Evolutionary conservation across 768 basidiomycete genomes (phyloP).

Genomic region (Leccinum subgranulosum): DNA sequence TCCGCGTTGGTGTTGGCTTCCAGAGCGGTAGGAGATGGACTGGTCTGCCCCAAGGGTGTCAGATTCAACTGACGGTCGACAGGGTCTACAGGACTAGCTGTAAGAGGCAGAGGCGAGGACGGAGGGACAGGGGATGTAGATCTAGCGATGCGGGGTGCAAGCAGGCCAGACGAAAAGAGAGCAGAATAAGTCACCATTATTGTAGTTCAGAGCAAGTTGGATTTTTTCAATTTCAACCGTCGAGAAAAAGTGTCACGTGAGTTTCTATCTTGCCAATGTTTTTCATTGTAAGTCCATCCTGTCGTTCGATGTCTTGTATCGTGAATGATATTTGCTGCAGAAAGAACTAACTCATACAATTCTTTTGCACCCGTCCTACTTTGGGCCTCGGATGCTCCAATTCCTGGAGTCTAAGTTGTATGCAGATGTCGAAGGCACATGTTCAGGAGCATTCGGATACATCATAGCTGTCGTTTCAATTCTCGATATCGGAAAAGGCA

Average conservation of each 20-base stretch:
- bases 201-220: constrained; percentile 10
- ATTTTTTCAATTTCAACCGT: too few relatives aligned
- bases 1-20: constrained; percentile 19
- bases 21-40: constrained; percentile 25
- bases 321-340: constrained; percentile 38
- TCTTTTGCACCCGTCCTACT: constrained; percentile 96
- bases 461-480: constrained; percentile 92
- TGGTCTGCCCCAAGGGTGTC: constrained; percentile 31
- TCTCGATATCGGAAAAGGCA: constrained; percentile 87
- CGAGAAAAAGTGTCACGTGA: background rate
- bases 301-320: background rate
- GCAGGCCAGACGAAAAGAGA: constrained; percentile 69
- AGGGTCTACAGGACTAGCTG: constrained; percentile 26
- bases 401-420: constrained; percentile 93
- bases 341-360: constrained; percentile 98
- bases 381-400: constrained; percentile 92
- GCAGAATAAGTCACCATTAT: constrained; percentile 52
- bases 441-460: constrained; percentile 92
- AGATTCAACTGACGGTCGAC: constrained; percentile 36
- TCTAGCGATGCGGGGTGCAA: constrained; percentile 43
- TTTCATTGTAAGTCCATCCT: constrained; percentile 57
- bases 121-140: constrained; percentile 24
- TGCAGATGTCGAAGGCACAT: constrained; percentile 95
- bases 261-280: constrained; percentile 41
- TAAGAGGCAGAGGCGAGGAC: constrained; percentile 20